Conservation (phyloP, 75 land plant species). For the Sequoiadendron giganteum region DNA sequence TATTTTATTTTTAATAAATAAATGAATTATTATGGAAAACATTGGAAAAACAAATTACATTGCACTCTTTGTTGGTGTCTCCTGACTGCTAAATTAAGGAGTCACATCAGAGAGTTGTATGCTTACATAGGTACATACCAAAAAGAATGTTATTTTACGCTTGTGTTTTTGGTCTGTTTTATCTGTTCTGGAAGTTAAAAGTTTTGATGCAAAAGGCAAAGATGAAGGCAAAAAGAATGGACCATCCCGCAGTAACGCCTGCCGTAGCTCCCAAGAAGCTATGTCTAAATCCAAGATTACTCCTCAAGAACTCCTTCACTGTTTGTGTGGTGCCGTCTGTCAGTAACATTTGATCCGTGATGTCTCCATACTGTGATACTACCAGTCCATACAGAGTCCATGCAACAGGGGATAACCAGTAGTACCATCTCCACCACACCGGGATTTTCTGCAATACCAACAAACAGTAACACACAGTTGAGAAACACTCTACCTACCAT, state of each 20-base stretch:
- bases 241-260: slow-evolving; percentile 43
- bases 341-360: background rate
- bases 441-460: slow-evolving; percentile 53
- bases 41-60: too few species aligned
- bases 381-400: slow-evolving; percentile 71
- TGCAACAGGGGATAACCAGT: slow-evolving; percentile 67
- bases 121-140: background rate
- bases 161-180: background rate
- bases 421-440: slow-evolving; percentile 90
- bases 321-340: slow-evolving; percentile 12
- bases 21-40: too few species aligned
- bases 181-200: slow-evolving; percentile 59
- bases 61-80: too few species aligned
- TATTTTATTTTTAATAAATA: too few species aligned
- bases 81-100: too few species aligned
- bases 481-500: background rate
- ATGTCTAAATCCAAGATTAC: slow-evolving; percentile 59
- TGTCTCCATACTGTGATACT: slow-evolving; percentile 65
- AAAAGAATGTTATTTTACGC: background rate
- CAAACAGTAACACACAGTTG: background rate
- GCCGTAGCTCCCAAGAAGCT: slow-evolving; percentile 51
- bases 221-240: slow-evolving; percentile 44
- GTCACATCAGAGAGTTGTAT: background rate
- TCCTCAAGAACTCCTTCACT: slow-evolving; percentile 25
- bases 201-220: slow-evolving; percentile 63